Conservation (phyloP, 306 rosid genomes). For the Myrica gale region DNA sequence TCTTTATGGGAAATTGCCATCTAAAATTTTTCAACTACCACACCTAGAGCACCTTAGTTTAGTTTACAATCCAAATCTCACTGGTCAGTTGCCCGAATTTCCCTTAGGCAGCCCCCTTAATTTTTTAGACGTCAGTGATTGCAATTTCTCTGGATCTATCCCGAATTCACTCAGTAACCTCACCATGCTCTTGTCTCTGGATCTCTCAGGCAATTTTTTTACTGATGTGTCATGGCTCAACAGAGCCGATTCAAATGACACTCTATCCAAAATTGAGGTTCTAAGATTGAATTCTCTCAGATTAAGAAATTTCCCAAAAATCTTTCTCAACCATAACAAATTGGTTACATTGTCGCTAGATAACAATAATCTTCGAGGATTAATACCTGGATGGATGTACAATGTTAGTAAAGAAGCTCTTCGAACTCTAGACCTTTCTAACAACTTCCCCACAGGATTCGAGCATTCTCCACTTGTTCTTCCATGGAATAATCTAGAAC, state of each 20-base stretch:
- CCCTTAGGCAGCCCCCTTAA: not conserved
- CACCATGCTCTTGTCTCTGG: constrained; percentile 1
- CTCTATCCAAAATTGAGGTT: not conserved
- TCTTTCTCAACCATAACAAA: constrained; percentile 17
- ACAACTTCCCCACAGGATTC: not conserved
- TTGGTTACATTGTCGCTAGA: constrained; percentile 19
- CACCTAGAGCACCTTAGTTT: constrained; percentile 18
- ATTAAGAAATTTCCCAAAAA: constrained; percentile 22
- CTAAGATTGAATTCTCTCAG: constrained; percentile 6
- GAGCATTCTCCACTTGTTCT: not conserved
- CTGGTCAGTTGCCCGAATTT: constrained; percentile 39
- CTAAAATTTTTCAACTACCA: too few species aligned
- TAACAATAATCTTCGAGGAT: constrained; percentile 34
- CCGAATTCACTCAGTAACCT: constrained; percentile 35
- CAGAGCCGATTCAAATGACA: not conserved
- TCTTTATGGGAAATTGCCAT: constrained; percentile 40
- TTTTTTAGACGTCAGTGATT: not conserved
- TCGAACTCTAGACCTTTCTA: too few species aligned
- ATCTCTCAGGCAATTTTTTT: not conserved
- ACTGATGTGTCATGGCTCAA: constrained; percentile 21
- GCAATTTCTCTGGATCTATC: constrained; percentile 18
- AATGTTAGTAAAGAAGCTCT: not conserved
- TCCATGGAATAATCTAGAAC: not conserved
- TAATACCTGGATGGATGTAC: constrained; percentile 23
- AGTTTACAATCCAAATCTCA: constrained; percentile 1